Conservation (phyloP, 2,329 filamentous ascomycete species). For the Aspergillus sp. region DNA sequence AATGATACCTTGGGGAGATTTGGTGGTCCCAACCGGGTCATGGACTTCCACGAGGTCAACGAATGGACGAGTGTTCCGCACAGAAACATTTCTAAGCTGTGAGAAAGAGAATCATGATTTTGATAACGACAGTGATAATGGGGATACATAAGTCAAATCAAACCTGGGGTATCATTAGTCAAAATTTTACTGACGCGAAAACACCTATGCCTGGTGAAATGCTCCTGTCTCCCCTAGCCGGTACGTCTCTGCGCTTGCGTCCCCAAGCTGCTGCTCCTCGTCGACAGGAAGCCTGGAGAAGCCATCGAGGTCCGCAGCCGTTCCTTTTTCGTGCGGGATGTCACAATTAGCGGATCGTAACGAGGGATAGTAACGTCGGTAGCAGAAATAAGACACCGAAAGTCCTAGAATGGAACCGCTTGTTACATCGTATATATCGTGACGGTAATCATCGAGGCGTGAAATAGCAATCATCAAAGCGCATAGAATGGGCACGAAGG, state of each 20-base stretch:
- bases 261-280: conserved; percentile 24
- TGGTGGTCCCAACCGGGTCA: conserved; percentile 40
- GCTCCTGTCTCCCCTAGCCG: conserved; percentile 14
- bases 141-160: too few relatives aligned
- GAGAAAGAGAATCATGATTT: neutral
- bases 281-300: conserved; percentile 23
- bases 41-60: conserved; percentile 39
- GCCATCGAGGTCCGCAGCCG: conserved; percentile 14
- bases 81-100: conserved; percentile 12
- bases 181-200: neutral
- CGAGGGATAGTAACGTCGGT: conserved; percentile 53
- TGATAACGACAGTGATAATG: too few relatives aligned
- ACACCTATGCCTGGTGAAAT: conserved; percentile 5
- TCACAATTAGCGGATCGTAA: conserved; percentile 45
- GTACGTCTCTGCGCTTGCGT: conserved; percentile 15
- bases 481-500: conserved; percentile 48
- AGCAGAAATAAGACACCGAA: conserved; percentile 49
- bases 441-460: conserved; percentile 55
- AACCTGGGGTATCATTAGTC: conserved; percentile 2
- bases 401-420: conserved; percentile 49
- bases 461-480: conserved; percentile 54
- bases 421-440: conserved; percentile 57
- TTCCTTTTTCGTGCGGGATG: conserved; percentile 39
- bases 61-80: conserved; percentile 31
- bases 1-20: conserved; percentile 40